Evolutionary conservation across 2,329 filamentous ascomycete genomes (phyloP).

Genomic region (Gaeumannomyces tritici): DNA sequence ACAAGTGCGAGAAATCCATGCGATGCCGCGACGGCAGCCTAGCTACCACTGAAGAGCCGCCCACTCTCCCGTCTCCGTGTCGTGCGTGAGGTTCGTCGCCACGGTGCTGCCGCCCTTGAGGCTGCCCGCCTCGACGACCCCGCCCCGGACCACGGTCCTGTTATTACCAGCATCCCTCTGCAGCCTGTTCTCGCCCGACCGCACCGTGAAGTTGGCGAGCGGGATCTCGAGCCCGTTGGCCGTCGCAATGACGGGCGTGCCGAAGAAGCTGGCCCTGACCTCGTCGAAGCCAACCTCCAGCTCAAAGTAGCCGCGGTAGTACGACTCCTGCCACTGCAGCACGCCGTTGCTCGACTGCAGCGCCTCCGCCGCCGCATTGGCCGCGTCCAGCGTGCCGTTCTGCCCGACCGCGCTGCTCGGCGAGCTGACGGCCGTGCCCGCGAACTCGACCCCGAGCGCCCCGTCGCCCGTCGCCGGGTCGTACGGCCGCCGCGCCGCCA

Average conservation of each 20-base stretch:
- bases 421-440: conserved; percentile 56
- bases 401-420: conserved; percentile 44
- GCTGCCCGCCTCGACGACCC: conserved; percentile 41
- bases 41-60: conserved; percentile 4
- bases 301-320: conserved; percentile 66
- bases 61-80: conserved; percentile 9
- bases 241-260: conserved; percentile 45
- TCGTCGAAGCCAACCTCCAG: conserved; percentile 46
- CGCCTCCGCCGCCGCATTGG: conserved; percentile 34
- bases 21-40: no score
- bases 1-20: no score
- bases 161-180: conserved; percentile 13
- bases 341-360: conserved; percentile 46
- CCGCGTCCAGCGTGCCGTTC: conserved; percentile 42
- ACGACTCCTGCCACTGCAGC: conserved; percentile 64
- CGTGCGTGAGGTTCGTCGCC: conserved; percentile 41
- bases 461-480: conserved; percentile 42
- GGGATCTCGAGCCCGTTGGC: conserved; percentile 56
- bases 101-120: conserved; percentile 35
- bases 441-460: conserved; percentile 53
- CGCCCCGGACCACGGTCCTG: conserved; percentile 24
- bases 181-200: conserved; percentile 50
- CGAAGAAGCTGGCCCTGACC: conserved; percentile 57
- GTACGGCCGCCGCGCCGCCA: conserved; percentile 27
- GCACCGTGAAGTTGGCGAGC: conserved; percentile 61